Base-by-base conservation (phyloP, 176 grass and related monocot species). In the Olyra latifolia region DNA sequence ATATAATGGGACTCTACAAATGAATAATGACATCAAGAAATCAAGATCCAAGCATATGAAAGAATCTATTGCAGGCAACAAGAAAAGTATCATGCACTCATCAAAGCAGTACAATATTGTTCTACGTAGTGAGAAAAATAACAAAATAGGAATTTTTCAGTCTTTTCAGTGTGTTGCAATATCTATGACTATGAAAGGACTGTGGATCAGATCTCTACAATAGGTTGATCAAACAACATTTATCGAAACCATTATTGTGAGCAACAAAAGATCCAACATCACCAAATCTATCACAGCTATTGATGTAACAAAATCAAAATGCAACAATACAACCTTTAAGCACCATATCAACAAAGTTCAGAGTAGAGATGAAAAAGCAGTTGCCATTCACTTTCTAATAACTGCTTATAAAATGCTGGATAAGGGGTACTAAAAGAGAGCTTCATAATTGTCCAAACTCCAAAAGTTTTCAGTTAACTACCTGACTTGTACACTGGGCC, bases 401-500 rank as follows among this genome's bases (percentile, higher is more conserved):
- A 46, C 3, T 54, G 45, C n/a, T 55, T 10, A 54, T 41, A 64
- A 75, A 62, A 44, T 42, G 16, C 4, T 59, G 7, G 17, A 25
- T 57, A 55, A 62, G 15, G 75, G 57, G 32, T 42, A 62, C 8
- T 41, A 47, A 56, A 10, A 84, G 60, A 87, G 79, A 28, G 69
- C 28, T 44, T 7, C 23, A 53, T 2, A 22, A 47, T 24, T 80
- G 30, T 56, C 40, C 47, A 82, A 83, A 44, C 24, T 56, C 40
- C 47, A 82, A 83, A 44, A 66, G 80, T 52, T 47, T 81, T 70
- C 6, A 80, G 65, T 83, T 20, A 85, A 80, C n/a, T 80, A 97
- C 93, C 93, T 97, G 88, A 93, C 83, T 97, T 97, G 93, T 76
- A 97, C 10, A 20, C 87, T 93, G 59, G 93, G 93, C 69, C 84